Base-by-base conservation (phyloP, 768 basidiomycete genomes). In the Psilocybe azurescens region DNA sequence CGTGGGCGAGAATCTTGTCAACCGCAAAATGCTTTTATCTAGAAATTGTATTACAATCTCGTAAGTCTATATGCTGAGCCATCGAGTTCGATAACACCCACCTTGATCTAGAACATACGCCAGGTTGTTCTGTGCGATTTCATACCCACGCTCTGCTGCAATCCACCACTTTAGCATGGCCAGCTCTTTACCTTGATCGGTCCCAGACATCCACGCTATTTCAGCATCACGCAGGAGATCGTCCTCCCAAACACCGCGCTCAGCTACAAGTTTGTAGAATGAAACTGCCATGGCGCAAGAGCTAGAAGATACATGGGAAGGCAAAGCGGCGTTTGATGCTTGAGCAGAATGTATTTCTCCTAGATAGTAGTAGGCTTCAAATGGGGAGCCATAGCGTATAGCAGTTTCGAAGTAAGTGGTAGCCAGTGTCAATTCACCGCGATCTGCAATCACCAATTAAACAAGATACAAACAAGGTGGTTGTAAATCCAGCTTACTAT, bases 91-190 rank as follows among this genome's bases (percentile, higher is more conserved):
- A 36, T 8, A 29, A 14, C 28, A 47, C 83, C 49, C 55, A 91
- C 96, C 94, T 84, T 95, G 93, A 71, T 98, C 97, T 62, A 99
- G 79, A 56, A 95, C 82, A 73, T 88, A 96, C 0, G 95, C 97
- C 16, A 99, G 78, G 70, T 99, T 99, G 70, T 95, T 99, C 78
- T 99, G 97, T 2, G 94, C 96, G 29, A 89, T 82, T 75, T 99
- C 97, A 29, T 85, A 90, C 0, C 97, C 97, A 62, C 93, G 78
- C 78, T 99, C 97, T 8, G 94, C 94, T 33, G 95, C 94, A 54
- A 97, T 85, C 91, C 90, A 94, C 94, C 97, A 99, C 52, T 91
- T 89, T 33, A 99, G 77, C 77, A 99, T 88, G 2, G 97, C 97
- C 56, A 86, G 83, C 65, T 94, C 89, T 70, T 88, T 89, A 33